Evolutionary conservation across 257 asterid species (phyloP).

Genomic region (Solanum clarkiae): DNA sequence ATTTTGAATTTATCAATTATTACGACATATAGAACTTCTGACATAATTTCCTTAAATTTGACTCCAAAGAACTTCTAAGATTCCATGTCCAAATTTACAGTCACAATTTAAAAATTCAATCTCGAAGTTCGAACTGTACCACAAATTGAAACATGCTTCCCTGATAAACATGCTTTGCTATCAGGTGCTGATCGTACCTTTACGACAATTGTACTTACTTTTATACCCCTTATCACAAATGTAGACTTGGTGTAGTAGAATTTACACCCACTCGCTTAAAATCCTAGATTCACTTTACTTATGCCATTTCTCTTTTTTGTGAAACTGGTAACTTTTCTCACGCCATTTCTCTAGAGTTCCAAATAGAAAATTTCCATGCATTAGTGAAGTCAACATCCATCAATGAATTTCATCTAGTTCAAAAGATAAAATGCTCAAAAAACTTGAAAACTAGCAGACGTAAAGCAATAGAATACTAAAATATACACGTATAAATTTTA

Average conservation of each 20-base stretch:
- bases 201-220: not conserved
- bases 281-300: not conserved
- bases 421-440: not conserved
- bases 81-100: not conserved
- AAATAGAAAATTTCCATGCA: not conserved
- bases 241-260: not conserved
- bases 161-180: not conserved
- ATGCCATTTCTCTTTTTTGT: not conserved
- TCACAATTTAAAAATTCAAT: not conserved
- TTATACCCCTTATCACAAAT: not conserved
- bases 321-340: not conserved
- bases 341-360: not conserved
- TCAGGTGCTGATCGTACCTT: not conserved
- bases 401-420: not conserved
- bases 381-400: not conserved
- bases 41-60: not conserved
- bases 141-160: not conserved
- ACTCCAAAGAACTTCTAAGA: not conserved
- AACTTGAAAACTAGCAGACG: not conserved
- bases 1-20: not conserved
- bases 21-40: not conserved
- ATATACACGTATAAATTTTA: not conserved
- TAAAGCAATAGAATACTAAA: not conserved
- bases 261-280: not conserved
- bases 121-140: not conserved